Conservation (phyloP, 495 filamentous ascomycete species). For the Hypomontagnella monticulosa region DNA sequence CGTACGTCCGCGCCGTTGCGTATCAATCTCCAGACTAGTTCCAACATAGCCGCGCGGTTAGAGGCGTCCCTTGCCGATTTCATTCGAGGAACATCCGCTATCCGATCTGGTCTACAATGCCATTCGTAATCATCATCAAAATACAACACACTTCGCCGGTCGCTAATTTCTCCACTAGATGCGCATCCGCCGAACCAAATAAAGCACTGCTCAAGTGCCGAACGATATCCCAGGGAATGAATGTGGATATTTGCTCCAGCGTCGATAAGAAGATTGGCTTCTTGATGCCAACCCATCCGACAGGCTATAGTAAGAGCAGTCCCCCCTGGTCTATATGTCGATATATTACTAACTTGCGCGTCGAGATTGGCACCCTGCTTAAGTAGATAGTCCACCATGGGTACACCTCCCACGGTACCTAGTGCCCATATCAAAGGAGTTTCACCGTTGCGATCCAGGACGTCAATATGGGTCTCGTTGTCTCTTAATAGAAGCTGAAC, state of each 20-base stretch:
- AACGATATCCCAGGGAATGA: neutral
- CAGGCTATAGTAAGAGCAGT: slow-evolving; percentile 4
- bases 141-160: no score
- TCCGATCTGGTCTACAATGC: no score
- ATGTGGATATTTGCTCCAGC: neutral
- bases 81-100: no score
- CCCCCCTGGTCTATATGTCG: neutral
- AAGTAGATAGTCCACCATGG: neutral
- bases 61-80: no score
- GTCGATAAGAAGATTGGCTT: slow-evolving; percentile 1
- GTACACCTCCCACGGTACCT: neutral
- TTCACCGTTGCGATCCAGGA: neutral
- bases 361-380: slow-evolving; percentile 7
- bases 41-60: neutral
- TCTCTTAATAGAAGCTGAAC: neutral
- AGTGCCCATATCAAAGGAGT: slow-evolving; percentile 22
- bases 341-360: neutral
- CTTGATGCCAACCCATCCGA: neutral
- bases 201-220: neutral
- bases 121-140: no score
- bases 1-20: neutral
- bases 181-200: neutral
- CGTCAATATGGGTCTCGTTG: neutral
- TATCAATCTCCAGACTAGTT: slow-evolving; percentile 1
- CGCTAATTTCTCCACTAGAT: no score